Percentiles rank a stretch among this genome's conserved stretches.
phyloP scores from a whole-genome alignment of 1,139 yeast species.

The Suhomyces chickasaworum region DNA sequence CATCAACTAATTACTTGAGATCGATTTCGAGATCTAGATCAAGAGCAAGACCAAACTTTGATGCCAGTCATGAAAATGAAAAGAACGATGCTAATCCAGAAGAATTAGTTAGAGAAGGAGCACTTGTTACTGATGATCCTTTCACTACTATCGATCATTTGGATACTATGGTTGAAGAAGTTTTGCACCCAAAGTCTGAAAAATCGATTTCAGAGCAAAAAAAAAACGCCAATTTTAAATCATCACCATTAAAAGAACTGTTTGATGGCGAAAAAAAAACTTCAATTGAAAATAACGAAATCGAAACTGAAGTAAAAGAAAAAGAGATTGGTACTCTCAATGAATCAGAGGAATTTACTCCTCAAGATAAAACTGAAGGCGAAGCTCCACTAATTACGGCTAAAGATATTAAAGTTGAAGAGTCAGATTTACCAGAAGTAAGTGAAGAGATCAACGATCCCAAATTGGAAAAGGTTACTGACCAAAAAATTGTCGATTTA shows the following conservation, averaged over 20 bases:
- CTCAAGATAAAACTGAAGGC: slow-evolving; percentile 8
- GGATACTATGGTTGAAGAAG: slow-evolving; percentile 46
- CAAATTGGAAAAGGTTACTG: slow-evolving; percentile 2
- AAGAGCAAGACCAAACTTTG: slow-evolving; percentile 49
- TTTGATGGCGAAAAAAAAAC: not conserved
- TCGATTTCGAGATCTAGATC: slow-evolving; percentile 66
- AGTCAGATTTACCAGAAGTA: slow-evolving; percentile 5
- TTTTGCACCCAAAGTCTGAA: slow-evolving; percentile 25
- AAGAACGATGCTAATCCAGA: slow-evolving; percentile 47
- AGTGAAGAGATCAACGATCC: slow-evolving; percentile 6
- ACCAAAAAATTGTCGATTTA: slow-evolving; percentile 5
- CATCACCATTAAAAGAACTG: not conserved
- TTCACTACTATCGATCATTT: slow-evolving; percentile 42
- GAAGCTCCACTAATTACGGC: slow-evolving; percentile 10
- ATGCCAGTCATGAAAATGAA: slow-evolving; percentile 25
- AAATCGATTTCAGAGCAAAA: slow-evolving; percentile 4
- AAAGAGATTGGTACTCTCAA: not conserved
- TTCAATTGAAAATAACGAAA: not conserved
- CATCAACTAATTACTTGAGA: slow-evolving; percentile 55
- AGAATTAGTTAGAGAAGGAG: slow-evolving; percentile 47
- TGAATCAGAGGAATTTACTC: slow-evolving; percentile 1
- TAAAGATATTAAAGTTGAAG: slow-evolving; percentile 8
- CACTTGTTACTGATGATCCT: slow-evolving; percentile 50
- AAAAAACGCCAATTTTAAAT: slow-evolving; percentile 8
- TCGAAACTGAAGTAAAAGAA: not conserved